Conservation (phyloP, 2,329 filamentous ascomycete genomes). For the Neonectria neomacrospora region DNA sequence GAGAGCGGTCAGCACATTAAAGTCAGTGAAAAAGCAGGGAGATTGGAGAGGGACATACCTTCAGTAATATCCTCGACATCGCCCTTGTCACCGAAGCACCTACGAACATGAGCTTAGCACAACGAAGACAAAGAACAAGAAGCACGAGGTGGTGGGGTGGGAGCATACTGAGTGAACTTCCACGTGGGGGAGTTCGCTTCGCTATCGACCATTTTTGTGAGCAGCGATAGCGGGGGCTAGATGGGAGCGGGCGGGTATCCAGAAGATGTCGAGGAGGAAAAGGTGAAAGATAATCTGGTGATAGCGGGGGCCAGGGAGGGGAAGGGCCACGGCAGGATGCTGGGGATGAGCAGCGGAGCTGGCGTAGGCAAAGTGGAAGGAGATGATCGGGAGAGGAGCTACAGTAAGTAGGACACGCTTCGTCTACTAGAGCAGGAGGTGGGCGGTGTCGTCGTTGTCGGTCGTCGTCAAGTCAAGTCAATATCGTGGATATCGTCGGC, state of each 20-base stretch:
- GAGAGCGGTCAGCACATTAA: constrained; percentile 34
- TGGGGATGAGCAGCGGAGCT: constrained; percentile 29
- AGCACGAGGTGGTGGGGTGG: constrained; percentile 9
- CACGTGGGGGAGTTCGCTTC: constrained; percentile 95
- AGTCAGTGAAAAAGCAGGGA: constrained; percentile 26
- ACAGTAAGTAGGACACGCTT: constrained; percentile 36
- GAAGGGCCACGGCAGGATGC: constrained; percentile 27
- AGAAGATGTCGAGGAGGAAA: constrained; percentile 37
- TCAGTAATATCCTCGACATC: constrained; percentile 99
- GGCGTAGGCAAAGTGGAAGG: constrained; percentile 30
- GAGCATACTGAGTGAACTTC: constrained; percentile 98
- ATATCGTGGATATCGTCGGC: constrained; percentile 29
- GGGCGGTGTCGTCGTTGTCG: constrained; percentile 35
- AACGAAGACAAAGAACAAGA: constrained; percentile 1
- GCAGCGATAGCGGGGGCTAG: constrained; percentile 47
- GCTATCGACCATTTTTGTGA: constrained; percentile 90
- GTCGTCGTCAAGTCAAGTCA: neutral
- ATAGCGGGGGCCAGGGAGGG: constrained; percentile 37
- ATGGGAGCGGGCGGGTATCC: constrained; percentile 38
- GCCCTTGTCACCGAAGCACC: constrained; percentile 99
- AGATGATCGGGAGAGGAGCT: constrained; percentile 35
- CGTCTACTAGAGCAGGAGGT: constrained; percentile 32
- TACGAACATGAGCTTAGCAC: constrained; percentile 53
- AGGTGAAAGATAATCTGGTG: constrained; percentile 29
- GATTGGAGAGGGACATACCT: constrained; percentile 64